Conservation (phyloP, 345 rosid species). For the Corymbia maculata region DNA sequence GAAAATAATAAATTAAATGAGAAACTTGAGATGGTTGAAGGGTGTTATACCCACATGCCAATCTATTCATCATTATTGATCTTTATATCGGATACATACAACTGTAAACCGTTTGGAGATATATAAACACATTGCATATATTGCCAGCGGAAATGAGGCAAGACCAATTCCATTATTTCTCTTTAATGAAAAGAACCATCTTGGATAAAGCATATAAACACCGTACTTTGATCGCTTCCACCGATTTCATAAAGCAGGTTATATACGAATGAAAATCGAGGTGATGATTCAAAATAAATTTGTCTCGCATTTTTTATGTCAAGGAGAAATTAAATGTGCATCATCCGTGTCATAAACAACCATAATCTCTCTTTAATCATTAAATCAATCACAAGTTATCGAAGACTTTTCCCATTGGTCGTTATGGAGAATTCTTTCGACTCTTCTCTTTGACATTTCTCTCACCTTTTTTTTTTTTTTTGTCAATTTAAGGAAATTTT, state of each 20-base stretch:
- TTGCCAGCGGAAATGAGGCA: fast-evolving
- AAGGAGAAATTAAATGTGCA: not conserved
- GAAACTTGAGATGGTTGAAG: no score
- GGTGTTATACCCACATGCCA: not conserved
- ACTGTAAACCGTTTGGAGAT: not conserved
- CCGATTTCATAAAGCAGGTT: not conserved
- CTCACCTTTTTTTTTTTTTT: not conserved
- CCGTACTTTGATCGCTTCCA: fast-evolving
- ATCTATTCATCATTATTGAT: not conserved
- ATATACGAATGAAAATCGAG: not conserved
- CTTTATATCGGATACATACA: not conserved
- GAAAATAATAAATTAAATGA: no score
- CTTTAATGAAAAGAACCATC: not conserved
- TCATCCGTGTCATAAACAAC: not conserved
- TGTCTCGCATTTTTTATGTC: not conserved
- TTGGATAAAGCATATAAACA: not conserved
- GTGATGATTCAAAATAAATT: no score
- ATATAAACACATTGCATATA: not conserved
- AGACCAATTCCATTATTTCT: not conserved
- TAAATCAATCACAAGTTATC: not conserved
- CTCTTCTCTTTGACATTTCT: not conserved
- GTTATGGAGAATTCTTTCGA: not conserved
- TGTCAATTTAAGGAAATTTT: no score
- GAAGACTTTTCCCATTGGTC: not conserved
- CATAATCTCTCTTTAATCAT: not conserved